Evolutionary conservation across 1,284 basidiomycete species (phyloP).

Genomic region (Chalciporus piperatoides): DNA sequence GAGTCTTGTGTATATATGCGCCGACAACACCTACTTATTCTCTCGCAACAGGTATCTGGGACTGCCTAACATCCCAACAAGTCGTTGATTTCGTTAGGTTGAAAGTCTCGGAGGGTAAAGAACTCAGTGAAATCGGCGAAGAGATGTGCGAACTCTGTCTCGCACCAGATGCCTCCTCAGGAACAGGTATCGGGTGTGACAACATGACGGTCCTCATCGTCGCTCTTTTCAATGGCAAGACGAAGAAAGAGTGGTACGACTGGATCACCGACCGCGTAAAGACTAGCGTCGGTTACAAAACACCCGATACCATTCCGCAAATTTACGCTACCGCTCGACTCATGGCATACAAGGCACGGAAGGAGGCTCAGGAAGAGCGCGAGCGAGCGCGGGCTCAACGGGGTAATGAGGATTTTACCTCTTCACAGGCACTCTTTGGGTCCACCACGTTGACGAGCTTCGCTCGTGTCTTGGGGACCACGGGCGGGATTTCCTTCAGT

Average conservation of each 20-base stretch:
- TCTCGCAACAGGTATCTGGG: slow-evolving; percentile 84
- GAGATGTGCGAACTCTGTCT: slow-evolving; percentile 92
- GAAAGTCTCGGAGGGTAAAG: slow-evolving; percentile 78
- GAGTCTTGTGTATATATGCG: slow-evolving; percentile 24
- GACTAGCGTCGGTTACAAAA: slow-evolving; percentile 65
- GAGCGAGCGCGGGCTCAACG: slow-evolving; percentile 48
- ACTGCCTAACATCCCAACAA: slow-evolving; percentile 92
- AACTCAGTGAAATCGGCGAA: slow-evolving; percentile 82
- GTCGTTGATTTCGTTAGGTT: slow-evolving; percentile 88
- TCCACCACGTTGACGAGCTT: slow-evolving; percentile 37
- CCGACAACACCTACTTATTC: slow-evolving; percentile 1
- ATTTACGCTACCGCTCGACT: slow-evolving; percentile 64
- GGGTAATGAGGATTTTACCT: slow-evolving; percentile 23
- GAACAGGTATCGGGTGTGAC: slow-evolving; percentile 94
- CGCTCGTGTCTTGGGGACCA: slow-evolving; percentile 45
- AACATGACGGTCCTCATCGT: slow-evolving; percentile 98
- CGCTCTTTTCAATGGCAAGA: slow-evolving; percentile 83
- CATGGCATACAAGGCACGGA: slow-evolving; percentile 54
- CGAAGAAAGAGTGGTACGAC: slow-evolving; percentile 88
- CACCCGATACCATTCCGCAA: slow-evolving; percentile 64
- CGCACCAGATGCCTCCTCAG: slow-evolving; percentile 90
- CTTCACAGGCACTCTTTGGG: slow-evolving; percentile 25
- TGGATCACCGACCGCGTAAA: slow-evolving; percentile 90
- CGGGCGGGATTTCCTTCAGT: slow-evolving; percentile 56
- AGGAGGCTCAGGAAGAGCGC: slow-evolving; percentile 52